Evolutionary conservation across 371 early-diverging fungal genomes (phyloP), one percentile per base, ranked within the genome.

Genomic region (Smittium culicis): DNA sequence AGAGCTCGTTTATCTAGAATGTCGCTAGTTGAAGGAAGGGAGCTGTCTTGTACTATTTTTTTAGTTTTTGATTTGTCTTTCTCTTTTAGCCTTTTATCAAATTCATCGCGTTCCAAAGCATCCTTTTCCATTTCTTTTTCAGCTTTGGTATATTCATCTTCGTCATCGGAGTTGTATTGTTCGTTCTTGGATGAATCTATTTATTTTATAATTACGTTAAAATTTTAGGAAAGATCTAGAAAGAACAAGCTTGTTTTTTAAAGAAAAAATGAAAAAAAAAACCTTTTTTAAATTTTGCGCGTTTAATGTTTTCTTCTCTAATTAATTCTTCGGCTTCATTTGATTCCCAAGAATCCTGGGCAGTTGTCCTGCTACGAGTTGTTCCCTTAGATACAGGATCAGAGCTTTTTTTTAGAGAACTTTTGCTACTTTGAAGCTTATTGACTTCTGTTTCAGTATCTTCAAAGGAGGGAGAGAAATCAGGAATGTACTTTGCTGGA

Each of bases 21-120:
- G 68, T 91, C 90, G 3, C 86, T 81, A 45, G 83, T 86, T 56
- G 79, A 80, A 66, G 84, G 86, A 1, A 89, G 85, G 0, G 89
- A 88, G 66, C 88, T 78, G 70, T 93, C 95, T 66, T 77, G 72
- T 5, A 74, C 73, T 34, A 82, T 70, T 74, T 84, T 88, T 63
- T 87, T 93, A 1, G 90, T 91, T 68, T 82, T 82, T 55, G 88
- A 86, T 69, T 86, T 83, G 71, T 97, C 96, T 71, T 84, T 88
- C 65, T 88, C 85, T 72, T 83, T 82, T 54, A 97, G 70, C 45
- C 95, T 75, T 64, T 88, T 82, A 1, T 86, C 92, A 77, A 94
- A 89, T 67, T 88, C 98, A 70, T 95, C 95, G 65, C 94, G 85
- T 72, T 96, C 97, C 35, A 70, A 60, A 20, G 80, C 66, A 69